Base-by-base conservation (phyloP, 2,329 filamentous ascomycete genomes). In the Aspergillus sp. region DNA sequence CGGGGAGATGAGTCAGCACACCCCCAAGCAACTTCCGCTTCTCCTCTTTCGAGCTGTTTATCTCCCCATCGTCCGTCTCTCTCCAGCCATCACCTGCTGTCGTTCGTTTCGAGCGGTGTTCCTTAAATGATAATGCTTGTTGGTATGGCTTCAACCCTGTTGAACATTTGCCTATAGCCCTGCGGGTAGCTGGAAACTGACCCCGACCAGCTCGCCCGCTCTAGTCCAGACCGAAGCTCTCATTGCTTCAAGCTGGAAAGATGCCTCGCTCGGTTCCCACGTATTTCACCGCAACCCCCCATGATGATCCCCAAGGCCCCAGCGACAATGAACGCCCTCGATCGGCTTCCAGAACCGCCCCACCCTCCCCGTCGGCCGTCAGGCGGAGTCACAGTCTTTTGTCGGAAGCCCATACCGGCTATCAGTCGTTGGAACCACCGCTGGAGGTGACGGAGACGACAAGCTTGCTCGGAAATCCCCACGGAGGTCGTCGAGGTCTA, bases 281-380 rank as follows among this genome's bases (percentile, higher is more conserved):
- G 17, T 61, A 65, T 42, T 51, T 63, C 24, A 51, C 45, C 13
- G 50, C 55, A 32, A 45, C 57, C 42, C 54, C 59, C 16, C 56
- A 55, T 5, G 51, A 57, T 33, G 57, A 58, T 19, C 52, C 60
- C 16, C 55, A 44, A 20, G n/a, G 20, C 2, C 17, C 44, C 16
- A 17, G 46, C 17, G 53, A 51, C 30, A 45, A 51, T 49, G 54
- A 55, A 17, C 24, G 38, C 43, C 45, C 41, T 7, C 42, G 52
- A n/a, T 55, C 45, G 7, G 47, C 53, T 33, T 50, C 64, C 32
- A 62, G 61, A 52, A 70, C 69, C 16, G 69, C 68, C 38, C 68
- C 69, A 19, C 68, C 71, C 1, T 72, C 71, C n/a, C 70, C 71
- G 3, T 62, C 61, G 7, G 63, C 61, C 22, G 64, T 68, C 58